Percentiles rank a stretch among this genome's conserved stretches.
phyloP scores from a whole-genome alignment of 345 rosid genomes.

The Populus simonii region DNA sequence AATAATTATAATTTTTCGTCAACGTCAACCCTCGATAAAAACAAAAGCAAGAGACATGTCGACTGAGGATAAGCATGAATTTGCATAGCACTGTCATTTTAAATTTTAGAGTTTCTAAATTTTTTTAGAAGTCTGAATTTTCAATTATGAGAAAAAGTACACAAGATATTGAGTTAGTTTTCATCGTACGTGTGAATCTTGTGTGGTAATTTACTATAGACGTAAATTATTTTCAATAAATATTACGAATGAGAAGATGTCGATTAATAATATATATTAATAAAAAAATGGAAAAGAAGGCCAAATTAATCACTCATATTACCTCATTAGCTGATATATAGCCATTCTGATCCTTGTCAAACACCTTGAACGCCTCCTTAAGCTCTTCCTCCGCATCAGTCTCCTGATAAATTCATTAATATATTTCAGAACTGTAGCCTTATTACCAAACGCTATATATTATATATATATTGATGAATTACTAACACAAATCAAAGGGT shows the following conservation, averaged over 20 bases:
- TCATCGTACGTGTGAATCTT: background rate
- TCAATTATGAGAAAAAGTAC: background rate
- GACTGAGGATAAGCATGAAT: background rate
- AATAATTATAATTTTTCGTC: background rate
- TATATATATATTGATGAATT: too few species aligned
- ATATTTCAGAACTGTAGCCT: background rate
- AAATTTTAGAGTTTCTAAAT: background rate
- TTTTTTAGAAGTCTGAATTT: background rate
- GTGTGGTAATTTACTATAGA: background rate
- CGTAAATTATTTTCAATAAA: background rate
- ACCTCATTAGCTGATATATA: slow-evolving; percentile 85
- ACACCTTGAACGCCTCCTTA: slow-evolving; percentile 79
- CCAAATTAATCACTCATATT: background rate
- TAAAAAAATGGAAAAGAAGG: background rate
- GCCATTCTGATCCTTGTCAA: slow-evolving; percentile 84
- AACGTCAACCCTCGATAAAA: background rate
- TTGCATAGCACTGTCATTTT: background rate
- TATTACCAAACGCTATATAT: background rate
- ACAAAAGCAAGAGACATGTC: background rate
- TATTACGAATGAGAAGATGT: background rate
- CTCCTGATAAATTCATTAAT: slow-evolving; percentile 36
- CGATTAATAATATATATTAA: background rate
- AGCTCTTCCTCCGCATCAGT: slow-evolving; percentile 77
- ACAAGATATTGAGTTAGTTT: background rate
- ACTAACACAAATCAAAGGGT: too few species aligned